These are phyloP conservation scores for Solanum gandarillasii DNA, from an alignment of 257 asterid species.

Conservation along the genomic window DNA sequence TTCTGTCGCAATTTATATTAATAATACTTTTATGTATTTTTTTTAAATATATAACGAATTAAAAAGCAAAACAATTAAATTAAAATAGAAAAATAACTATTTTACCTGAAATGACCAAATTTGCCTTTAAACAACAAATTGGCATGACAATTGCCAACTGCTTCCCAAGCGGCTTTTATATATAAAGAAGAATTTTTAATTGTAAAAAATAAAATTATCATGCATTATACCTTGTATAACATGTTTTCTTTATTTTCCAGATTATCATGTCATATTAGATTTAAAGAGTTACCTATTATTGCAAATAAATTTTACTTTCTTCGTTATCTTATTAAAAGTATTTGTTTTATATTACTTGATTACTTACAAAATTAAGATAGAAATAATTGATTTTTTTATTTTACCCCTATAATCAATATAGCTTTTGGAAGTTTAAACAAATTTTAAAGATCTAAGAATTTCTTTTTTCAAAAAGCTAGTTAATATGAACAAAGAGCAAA, in stretches of 20 bases:
- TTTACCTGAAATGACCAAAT: not conserved
- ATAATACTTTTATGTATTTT: too few relatives aligned
- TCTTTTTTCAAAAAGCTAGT: too few relatives aligned
- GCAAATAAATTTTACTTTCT: not conserved
- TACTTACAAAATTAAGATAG: too few relatives aligned
- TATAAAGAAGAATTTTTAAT: not conserved
- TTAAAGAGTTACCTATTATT: not conserved
- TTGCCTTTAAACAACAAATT: not conserved
- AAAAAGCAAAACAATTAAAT: too few relatives aligned
- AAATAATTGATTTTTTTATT: too few relatives aligned
- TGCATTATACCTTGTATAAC: not conserved
- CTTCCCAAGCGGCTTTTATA: not conserved
- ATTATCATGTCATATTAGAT: not conserved
- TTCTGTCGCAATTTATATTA: not conserved
- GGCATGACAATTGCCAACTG: not conserved
- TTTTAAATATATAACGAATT: not conserved
- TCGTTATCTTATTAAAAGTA: not conserved
- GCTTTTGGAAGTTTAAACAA: too few relatives aligned
- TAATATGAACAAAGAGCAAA: too few relatives aligned
- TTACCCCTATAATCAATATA: too few relatives aligned
- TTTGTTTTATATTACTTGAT: too few relatives aligned
- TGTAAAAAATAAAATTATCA: not conserved
- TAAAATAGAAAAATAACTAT: too few relatives aligned
- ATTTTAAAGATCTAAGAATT: too few relatives aligned
- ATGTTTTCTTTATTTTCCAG: not conserved